Evolutionary conservation across 1,284 basidiomycete genomes (phyloP), one percentile per base, ranked within the genome.

Genomic region (Ceratobasidium sp.): DNA sequence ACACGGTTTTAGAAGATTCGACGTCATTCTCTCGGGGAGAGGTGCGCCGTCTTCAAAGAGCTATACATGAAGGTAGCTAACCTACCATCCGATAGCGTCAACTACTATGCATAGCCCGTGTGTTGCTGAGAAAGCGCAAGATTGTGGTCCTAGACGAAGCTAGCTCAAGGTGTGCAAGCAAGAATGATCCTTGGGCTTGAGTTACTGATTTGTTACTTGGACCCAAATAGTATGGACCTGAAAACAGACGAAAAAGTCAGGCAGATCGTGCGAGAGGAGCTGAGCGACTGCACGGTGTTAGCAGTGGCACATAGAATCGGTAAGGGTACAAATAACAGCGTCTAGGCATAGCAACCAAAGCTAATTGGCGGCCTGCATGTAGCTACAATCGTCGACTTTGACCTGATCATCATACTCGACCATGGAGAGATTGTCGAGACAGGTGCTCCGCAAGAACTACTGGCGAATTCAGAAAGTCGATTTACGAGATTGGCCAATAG

Each of bases 101-200:
- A 80, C 80, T 84, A 29, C 79, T 85, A 8, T 81, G 83, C 65
- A 71, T 84, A 32, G 83, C 83, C 1, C 80, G 84, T 11, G 82
- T 82, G 0, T 76, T 85, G 17, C 76, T 85, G 22, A 78, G 80
- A 54, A 79, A 81, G 66, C 76, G 81, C 22, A 82, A 81, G 76
- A 82, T 84, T 32, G 78, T 83, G 7, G 76, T 84, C 3, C 80
- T 84, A 15, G 83, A 83, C 76, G 82, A 84, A 76, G 81, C 81
- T 25, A 66, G 64, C 25, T 66, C 64, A 25, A 66, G 64, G 64
- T 65, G 9, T 7, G 62, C 8, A 25, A 22, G 15, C 37, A 13
- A 34, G 13, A 3, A 17, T 25, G 15, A 17, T 49, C 2, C n/a
- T 22, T 7, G 4, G 22, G 7, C 29, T 25, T 66, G 11, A 19